Conservation (phyloP, 495 filamentous ascomycete species). For the Tirmania nivea region DNA sequence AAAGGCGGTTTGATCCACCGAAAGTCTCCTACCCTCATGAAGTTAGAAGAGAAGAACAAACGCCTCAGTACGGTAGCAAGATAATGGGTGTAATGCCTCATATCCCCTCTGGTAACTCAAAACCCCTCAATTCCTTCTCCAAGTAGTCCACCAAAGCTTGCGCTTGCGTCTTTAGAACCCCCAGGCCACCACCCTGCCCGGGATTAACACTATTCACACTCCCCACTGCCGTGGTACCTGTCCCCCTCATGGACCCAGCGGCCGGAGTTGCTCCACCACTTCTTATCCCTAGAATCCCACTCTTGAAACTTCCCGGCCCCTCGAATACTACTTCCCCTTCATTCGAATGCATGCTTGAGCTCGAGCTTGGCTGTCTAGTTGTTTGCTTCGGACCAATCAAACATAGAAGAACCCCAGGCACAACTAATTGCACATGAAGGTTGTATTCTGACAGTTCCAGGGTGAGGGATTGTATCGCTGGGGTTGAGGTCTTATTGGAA, state of each 20-base stretch:
- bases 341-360: conserved; percentile 13
- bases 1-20: no score
- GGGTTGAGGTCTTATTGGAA: neutral
- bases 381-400: conserved; percentile 17
- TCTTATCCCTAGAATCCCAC: neutral
- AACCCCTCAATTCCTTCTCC: conserved; percentile 18
- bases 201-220: neutral
- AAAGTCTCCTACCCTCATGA: no score
- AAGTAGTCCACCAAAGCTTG: conserved; percentile 18
- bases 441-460: conserved; percentile 20
- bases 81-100: conserved; percentile 1
- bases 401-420: conserved; percentile 16
- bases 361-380: conserved; percentile 6
- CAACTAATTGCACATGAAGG: conserved; percentile 18
- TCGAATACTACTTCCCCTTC: conserved; percentile 2
- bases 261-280: neutral
- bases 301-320: conserved; percentile 9
- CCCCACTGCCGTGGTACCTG: neutral
- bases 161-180: conserved; percentile 20
- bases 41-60: no score
- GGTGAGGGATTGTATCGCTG: conserved; percentile 16
- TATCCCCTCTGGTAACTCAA: conserved; percentile 19
- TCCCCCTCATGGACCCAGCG: conserved; percentile 4
- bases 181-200: conserved; percentile 5
- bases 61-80: neutral